Conservation (phyloP, 2,329 filamentous ascomycete genomes). For the Meredithiella fracta region DNA sequence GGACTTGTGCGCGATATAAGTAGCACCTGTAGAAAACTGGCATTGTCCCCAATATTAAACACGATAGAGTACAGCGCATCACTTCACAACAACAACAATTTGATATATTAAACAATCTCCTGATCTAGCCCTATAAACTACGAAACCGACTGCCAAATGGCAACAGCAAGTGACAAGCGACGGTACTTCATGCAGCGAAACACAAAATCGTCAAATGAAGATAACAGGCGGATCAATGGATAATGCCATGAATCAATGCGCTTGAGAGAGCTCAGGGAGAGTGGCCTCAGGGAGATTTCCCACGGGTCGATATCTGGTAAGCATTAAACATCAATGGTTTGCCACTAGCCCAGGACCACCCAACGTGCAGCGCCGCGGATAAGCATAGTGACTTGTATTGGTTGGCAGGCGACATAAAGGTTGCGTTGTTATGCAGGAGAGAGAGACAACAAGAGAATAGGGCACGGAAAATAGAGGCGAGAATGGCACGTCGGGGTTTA, state of each 20-base stretch:
- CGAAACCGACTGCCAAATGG: not conserved
- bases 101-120: too few species aligned
- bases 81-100: too few species aligned
- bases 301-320: too few species aligned
- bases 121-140: too few species aligned
- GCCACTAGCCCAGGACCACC: too few species aligned
- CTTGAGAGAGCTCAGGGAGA: not conserved
- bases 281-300: too few species aligned
- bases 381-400: not conserved
- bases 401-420: not conserved
- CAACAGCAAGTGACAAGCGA: not conserved
- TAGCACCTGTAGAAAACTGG: too few species aligned
- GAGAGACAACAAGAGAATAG: not conserved
- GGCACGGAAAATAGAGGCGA: not conserved
- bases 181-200: not conserved
- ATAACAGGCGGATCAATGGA: not conserved
- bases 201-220: not conserved
- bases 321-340: too few species aligned
- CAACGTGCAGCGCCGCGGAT: too few species aligned
- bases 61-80: too few species aligned
- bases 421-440: not conserved
- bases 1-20: too few species aligned
- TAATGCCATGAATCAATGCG: not conserved
- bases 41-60: too few species aligned
- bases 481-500: not conserved